Conservation (phyloP, 805 yeast genomes). For the Cyberlindnera petersonii region DNA sequence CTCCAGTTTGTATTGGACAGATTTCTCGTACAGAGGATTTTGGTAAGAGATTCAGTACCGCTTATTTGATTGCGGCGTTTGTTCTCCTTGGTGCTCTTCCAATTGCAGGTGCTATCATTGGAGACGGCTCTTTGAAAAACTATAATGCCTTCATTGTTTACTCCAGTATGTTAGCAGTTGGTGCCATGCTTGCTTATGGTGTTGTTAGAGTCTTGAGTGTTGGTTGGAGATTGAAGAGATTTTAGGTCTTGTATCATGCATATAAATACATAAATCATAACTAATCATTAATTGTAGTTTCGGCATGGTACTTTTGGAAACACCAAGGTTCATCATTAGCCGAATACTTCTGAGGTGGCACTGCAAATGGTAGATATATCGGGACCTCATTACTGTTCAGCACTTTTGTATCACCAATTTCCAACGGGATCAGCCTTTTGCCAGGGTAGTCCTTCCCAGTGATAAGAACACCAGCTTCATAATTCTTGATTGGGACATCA, state of each 20-base stretch:
- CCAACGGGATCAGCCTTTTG: conserved; percentile 39
- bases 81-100: conserved; percentile 47
- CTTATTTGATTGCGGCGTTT: conserved; percentile 50
- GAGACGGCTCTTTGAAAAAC: conserved; percentile 17
- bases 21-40: conserved; percentile 49
- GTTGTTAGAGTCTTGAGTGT: conserved; percentile 9
- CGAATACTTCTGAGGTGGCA: conserved; percentile 45
- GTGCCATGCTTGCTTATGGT: conserved; percentile 4
- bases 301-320: conserved; percentile 2
- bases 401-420: conserved; percentile 32
- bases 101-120: conserved; percentile 45
- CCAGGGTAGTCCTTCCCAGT: conserved; percentile 28
- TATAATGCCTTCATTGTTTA: conserved; percentile 15
- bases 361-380: conserved; percentile 48
- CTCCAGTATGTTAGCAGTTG: conserved; percentile 7
- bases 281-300: neutral
- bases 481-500: conserved; percentile 37
- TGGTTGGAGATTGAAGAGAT: conserved; percentile 15
- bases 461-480: conserved; percentile 53
- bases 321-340: conserved; percentile 48
- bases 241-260: conserved; percentile 3
- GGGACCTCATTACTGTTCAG: conserved; percentile 17
- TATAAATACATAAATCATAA: neutral
- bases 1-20: conserved; percentile 58
- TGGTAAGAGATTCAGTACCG: conserved; percentile 52